phyloP scores from a whole-genome alignment of 352 stramenopile species.

The Saprolegnia diclina region DNA sequence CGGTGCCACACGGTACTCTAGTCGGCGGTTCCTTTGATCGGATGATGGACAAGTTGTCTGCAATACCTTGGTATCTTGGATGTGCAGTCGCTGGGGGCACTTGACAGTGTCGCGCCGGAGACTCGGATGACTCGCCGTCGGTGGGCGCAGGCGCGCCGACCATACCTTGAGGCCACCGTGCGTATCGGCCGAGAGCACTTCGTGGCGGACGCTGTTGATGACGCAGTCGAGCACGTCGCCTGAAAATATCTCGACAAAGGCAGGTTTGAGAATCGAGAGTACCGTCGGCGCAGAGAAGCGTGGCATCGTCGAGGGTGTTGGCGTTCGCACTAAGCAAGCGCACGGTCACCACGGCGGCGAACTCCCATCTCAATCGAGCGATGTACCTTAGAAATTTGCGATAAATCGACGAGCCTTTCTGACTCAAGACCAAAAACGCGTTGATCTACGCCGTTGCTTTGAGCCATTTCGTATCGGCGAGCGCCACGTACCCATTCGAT shows the following conservation, averaged over 20 bases:
- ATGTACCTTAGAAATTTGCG: not conserved
- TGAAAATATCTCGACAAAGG: not conserved
- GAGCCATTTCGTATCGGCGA: not conserved
- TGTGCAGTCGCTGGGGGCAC: conserved; percentile 16
- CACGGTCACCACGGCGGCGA: not conserved
- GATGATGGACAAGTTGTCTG: not conserved
- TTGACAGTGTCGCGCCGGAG: not conserved
- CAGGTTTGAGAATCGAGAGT: not conserved
- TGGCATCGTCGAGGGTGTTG: conserved; percentile 8
- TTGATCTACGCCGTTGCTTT: conserved; percentile 5
- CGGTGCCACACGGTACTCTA: conserved; percentile 18
- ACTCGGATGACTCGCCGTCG: not conserved
- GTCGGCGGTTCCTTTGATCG: not conserved
- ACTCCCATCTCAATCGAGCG: not conserved
- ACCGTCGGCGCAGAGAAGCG: not conserved
- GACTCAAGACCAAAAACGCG: conserved; percentile 7
- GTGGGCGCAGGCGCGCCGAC: not conserved
- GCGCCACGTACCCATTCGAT: conserved; percentile 13
- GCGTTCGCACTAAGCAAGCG: not conserved
- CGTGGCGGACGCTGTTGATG: conserved; percentile 12
- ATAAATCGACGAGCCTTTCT: not conserved
- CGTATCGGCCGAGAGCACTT: conserved; percentile 20
- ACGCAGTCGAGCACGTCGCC: not conserved
- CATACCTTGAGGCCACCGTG: conserved; percentile 15
- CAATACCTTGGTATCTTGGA: conserved; percentile 23